A percentile compares a stretch with the other conserved stretches of the same genome.
Evolutionary conservation across 805 yeast genomes (phyloP).

Genomic region (Kluyveromyces dobzhanskii): DNA sequence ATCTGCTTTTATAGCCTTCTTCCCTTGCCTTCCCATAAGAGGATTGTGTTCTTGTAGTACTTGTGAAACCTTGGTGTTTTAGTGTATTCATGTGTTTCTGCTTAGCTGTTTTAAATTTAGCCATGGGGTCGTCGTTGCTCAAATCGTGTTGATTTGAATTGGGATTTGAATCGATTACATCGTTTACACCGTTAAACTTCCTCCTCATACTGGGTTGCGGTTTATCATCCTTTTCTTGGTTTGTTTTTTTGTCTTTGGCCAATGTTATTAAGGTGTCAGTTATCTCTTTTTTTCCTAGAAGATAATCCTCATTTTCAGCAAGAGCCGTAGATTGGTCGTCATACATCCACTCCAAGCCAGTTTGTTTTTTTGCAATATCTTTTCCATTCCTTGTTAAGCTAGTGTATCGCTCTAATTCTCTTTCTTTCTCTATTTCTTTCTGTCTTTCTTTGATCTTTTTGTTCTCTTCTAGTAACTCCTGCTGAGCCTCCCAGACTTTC

Average conservation of each 20-base stretch:
- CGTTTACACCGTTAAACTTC: not conserved
- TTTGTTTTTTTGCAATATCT: constrained; percentile 31
- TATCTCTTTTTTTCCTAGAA: constrained; percentile 17
- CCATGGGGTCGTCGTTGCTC: constrained; percentile 25
- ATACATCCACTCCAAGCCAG: constrained; percentile 84
- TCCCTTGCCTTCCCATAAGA: too few relatives aligned
- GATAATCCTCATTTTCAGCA: constrained; percentile 13
- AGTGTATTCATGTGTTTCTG: not conserved
- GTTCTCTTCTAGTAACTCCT: constrained; percentile 64
- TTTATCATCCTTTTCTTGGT: constrained; percentile 3
- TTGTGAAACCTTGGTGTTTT: not conserved
- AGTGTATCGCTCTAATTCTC: constrained; percentile 48
- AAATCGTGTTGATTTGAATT: constrained; percentile 5
- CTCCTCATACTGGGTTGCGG: not conserved
- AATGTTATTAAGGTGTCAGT: constrained; percentile 8
- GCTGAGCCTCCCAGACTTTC: constrained; percentile 78
- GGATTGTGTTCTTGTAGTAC: too few relatives aligned
- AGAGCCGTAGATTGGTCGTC: constrained; percentile 33
- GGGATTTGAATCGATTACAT: not conserved
- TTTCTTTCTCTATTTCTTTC: constrained; percentile 53
- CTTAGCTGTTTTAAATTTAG: constrained; percentile 10
- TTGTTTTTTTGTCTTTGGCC: not conserved
- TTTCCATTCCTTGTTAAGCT: constrained; percentile 38
- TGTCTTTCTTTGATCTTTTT: constrained; percentile 54
- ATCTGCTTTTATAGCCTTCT: too few relatives aligned